Base-by-base conservation (phyloP, 2,329 filamentous ascomycete genomes). In the Ophiocordyceps robertsii region DNA sequence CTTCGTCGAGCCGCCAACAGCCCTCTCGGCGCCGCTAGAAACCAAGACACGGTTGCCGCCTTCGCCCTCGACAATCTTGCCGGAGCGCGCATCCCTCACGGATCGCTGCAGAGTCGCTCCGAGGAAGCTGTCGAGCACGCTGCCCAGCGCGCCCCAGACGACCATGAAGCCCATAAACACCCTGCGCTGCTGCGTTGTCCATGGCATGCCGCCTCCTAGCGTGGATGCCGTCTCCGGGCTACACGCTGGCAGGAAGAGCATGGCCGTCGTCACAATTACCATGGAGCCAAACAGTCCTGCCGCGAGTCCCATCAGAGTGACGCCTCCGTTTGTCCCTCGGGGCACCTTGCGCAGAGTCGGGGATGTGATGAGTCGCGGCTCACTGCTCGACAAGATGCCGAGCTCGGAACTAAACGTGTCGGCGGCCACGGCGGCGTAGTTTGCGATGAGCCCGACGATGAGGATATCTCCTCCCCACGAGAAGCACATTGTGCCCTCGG, bases 321-420 rank as follows among this genome's bases (percentile, higher is more conserved):
- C 85, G 14, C 90, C 92, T 29, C 92, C 92, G 57, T 98, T 98
- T 36, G 92, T 96, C 40, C 92, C 92, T 1, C 77, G 82, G 0
- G 92, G 89, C 0, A 96, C 92, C 49, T 77, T 73, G 45, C 84
- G 80, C 54, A 92, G 72, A 5, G 65, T 78, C 14, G 73, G 77
- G 13, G 84, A 89, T 4, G 87, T 95, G 57, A 98, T 90, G 32
- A 98, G 75, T 31, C 89, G 79, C 9, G 92, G 92, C 37, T 76
- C 67, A 21, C 73, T 73, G 45, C 72, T 76, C 7, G 89, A 83
- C 12, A 98, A 70, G 44, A 98, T 98, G 13, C 92, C 92, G 17
- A 98, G 78, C 66, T 98, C 92, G 11, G 88, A 95, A 44, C 84
- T 89, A 59, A 95, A 92, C 0, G 92, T 98, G 60, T 98, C 92